These are phyloP conservation scores for Asterochloris sp. DNA, from an alignment of 139 green algal species.

Conservation along the genomic window DNA sequence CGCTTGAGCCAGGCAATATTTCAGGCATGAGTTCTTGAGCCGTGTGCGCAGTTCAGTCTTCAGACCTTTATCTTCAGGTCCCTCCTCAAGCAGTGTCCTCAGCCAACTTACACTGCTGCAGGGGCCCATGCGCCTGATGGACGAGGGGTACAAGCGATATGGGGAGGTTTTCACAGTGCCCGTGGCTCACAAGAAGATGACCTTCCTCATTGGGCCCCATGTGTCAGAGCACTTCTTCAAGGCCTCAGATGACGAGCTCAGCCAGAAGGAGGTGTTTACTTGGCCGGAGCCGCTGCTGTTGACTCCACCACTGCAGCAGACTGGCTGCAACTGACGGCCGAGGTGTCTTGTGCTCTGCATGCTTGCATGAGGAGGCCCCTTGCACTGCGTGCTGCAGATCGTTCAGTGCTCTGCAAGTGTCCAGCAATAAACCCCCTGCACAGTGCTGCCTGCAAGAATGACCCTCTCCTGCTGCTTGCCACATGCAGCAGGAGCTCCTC, in stretches of 20 bases:
- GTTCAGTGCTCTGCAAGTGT: no score
- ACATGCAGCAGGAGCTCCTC: not conserved
- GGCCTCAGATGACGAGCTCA: conserved; percentile 86
- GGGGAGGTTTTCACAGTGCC: conserved; percentile 95
- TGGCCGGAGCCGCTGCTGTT: no score
- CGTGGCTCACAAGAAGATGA: conserved; percentile 94
- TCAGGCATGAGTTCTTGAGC: not conserved
- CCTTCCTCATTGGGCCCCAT: conserved; percentile 93
- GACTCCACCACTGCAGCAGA: no score
- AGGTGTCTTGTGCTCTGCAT: no score
- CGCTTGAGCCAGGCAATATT: not conserved
- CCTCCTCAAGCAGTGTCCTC: not conserved
- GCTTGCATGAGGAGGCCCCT: no score
- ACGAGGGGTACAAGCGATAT: conserved; percentile 69
- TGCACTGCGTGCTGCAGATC: no score
- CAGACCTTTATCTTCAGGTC: not conserved
- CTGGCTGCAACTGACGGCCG: no score
- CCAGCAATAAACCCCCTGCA: no score
- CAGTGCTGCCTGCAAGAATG: not conserved
- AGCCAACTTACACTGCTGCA: conserved; percentile 22
- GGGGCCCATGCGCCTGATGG: conserved; percentile 84
- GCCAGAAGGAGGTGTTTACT: conserved; percentile 74
- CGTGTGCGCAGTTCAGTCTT: not conserved
- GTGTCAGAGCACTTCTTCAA: conserved; percentile 96
- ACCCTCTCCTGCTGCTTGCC: not conserved